Base-by-base conservation (phyloP, 495 filamentous ascomycete species). In the Xylaria nigripes region DNA sequence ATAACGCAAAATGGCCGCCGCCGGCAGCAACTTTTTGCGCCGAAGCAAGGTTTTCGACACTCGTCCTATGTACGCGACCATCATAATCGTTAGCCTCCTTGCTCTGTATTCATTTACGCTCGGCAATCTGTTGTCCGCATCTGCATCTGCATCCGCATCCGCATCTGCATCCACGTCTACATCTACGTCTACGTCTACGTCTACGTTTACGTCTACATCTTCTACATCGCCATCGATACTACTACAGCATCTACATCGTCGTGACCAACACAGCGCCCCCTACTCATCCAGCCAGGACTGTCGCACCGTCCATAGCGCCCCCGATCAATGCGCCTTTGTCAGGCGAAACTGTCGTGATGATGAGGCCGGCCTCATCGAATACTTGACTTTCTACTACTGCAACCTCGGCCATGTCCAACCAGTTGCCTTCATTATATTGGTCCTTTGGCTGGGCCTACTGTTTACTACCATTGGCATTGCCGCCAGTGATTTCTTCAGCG, bases 391-490 rank as follows among this genome's bases (percentile, higher is more conserved):
- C 30, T 97, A 96, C 72, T 99, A 97, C 67, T 99, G 94, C 75
- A 71, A 73, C 24, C 71, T 94, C 22, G 77, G 76, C 45, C 68
- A 83, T 57, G 83, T 73, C n/a, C 80, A 89, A 61, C 82, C 84
- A 2, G 46, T 95, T 50, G 89, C 89, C 19, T 91, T 97, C 60
- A 66, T 74, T 4, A 75, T 96, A 27, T 70, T 99, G 27, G 74
- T 86, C 24, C 51, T 83, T 40, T 99, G 94, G 94, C 75, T 96
- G 6, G 86, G 81, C n/a, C 72, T 96, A 23, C 81, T 97, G 6
- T 99, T 99, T 64, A 91, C 85, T 58, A 96, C 94, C 1, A 96
- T 99, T 50, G 94, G 94, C n/a, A 96, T 97, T 59, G 94, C 94
- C 6, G 93, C 94, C 21, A 94, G 87, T 62, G 94, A 99, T 67